These are phyloP conservation scores for Kodamaea nitidulidarum DNA, from an alignment of 805 yeast genomes.

Conservation along the genomic window DNA sequence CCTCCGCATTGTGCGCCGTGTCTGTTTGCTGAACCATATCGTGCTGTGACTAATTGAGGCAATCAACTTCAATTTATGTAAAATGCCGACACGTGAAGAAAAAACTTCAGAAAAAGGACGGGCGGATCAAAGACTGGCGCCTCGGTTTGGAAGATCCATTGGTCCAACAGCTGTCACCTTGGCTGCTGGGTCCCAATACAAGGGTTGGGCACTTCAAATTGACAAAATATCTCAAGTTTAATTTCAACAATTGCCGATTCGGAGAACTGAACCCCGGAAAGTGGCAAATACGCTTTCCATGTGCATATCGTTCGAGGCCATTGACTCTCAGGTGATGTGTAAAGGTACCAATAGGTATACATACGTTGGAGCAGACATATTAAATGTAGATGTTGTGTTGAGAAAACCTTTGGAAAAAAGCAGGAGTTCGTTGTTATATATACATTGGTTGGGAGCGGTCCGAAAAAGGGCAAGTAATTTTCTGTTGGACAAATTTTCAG, in stretches of 20 bases:
- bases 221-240: too few relatives aligned
- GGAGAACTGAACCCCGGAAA: conserved; percentile 3
- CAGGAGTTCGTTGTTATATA: conserved; percentile 3
- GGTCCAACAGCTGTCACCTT: too few relatives aligned
- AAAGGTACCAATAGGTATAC: conserved; percentile 17
- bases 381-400: conserved; percentile 5
- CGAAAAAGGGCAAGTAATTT: conserved; percentile 2
- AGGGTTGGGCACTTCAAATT: too few relatives aligned
- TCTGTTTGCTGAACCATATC: background rate
- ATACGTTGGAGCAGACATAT: conserved; percentile 44
- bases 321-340: too few relatives aligned
- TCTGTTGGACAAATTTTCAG: conserved; percentile 4
- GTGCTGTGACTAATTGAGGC: too few relatives aligned
- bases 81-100: conserved; percentile 4
- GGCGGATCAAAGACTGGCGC: background rate
- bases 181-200: too few relatives aligned
- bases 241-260: conserved; percentile 2
- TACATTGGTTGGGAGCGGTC: conserved; percentile 4
- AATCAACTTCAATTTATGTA: background rate
- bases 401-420: conserved; percentile 3
- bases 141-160: too few relatives aligned
- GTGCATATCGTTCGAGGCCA: background rate
- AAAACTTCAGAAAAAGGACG: background rate
- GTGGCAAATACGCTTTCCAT: background rate
- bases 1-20: background rate